phyloP scores from a whole-genome alignment of 441 rosid species.

The Euphorbia schlechtendalii region DNA sequence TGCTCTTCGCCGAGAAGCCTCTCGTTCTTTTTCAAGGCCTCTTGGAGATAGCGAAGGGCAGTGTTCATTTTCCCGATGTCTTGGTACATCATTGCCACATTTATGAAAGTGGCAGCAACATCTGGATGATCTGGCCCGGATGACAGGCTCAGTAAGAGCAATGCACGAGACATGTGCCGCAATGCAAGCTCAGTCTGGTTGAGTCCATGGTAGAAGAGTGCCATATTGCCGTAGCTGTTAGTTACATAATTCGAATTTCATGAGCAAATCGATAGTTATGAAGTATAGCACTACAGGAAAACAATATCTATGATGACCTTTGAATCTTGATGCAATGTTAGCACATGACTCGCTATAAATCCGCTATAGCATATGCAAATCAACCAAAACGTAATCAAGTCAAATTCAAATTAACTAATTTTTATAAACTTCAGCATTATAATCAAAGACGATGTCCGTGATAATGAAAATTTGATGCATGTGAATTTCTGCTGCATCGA shows the following conservation, averaged over 20 bases:
- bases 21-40: conserved; percentile 95
- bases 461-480: not conserved
- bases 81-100: conserved; percentile 99
- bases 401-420: not conserved
- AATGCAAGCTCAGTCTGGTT: conserved; percentile 94
- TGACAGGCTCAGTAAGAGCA: conserved; percentile 86
- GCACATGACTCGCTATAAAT: no score
- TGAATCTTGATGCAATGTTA: no score
- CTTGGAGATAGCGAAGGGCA: conserved; percentile 97
- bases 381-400: not conserved
- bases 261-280: conserved; percentile 8
- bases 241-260: conserved; percentile 16
- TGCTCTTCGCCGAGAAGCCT: conserved; percentile 94
- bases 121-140: conserved; percentile 99
- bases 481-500: not conserved
- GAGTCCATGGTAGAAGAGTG: conserved; percentile 98
- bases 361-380: no score
- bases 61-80: conserved; percentile 96
- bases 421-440: no score
- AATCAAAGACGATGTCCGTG: not conserved
- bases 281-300: no score
- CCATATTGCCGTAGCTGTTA: conserved; percentile 99
- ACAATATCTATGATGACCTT: no score
- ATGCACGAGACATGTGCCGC: conserved; percentile 93
- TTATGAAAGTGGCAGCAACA: conserved; percentile 97